Percentiles rank a stretch among this genome's conserved stretches.
Conservation (phyloP, 805 yeast species). For the Candida parachauliodes region DNA sequence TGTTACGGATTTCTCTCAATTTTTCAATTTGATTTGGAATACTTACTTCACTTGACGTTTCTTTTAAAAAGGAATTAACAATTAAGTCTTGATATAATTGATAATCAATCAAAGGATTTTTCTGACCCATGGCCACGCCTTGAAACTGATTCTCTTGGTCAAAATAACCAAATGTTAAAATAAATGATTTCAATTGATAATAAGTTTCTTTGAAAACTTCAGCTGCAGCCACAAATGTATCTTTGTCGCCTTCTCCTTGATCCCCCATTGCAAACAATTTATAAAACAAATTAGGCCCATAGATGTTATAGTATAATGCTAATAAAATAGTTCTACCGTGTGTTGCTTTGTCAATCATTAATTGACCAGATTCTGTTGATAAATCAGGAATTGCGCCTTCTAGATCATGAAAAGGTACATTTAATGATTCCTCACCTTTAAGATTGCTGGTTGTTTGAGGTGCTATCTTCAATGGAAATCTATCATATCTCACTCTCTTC, state of each 20-base stretch:
- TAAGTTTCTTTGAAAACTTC: slow-evolving; percentile 30
- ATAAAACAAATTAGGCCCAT: slow-evolving; percentile 59
- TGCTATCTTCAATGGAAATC: slow-evolving; percentile 21
- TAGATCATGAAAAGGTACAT: slow-evolving; percentile 56
- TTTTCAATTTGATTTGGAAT: slow-evolving; percentile 22
- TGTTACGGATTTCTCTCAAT: slow-evolving; percentile 16
- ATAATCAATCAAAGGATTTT: slow-evolving; percentile 24
- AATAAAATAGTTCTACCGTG: slow-evolving; percentile 58
- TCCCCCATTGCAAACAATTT: slow-evolving; percentile 56
- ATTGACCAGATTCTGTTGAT: slow-evolving; percentile 68
- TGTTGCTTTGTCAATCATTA: slow-evolving; percentile 52
- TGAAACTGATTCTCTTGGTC: slow-evolving; percentile 22
- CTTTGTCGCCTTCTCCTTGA: slow-evolving; percentile 38
- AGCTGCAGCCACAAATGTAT: slow-evolving; percentile 35
- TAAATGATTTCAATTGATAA: slow-evolving; percentile 40
- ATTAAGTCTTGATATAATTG: slow-evolving; percentile 12
- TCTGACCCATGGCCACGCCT: slow-evolving; percentile 38
- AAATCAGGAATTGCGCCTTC: slow-evolving; percentile 67
- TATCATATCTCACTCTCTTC: slow-evolving; percentile 24
- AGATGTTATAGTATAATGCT: slow-evolving; percentile 61
- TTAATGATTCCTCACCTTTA: slow-evolving; percentile 11
- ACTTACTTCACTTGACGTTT: slow-evolving; percentile 9
- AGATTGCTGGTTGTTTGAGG: slow-evolving; percentile 11
- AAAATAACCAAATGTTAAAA: slow-evolving; percentile 29
- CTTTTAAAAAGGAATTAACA: slow-evolving; percentile 7